Evolutionary conservation across 2,329 filamentous ascomycete genomes (phyloP).

Genomic region (Aspergillus unguis): DNA sequence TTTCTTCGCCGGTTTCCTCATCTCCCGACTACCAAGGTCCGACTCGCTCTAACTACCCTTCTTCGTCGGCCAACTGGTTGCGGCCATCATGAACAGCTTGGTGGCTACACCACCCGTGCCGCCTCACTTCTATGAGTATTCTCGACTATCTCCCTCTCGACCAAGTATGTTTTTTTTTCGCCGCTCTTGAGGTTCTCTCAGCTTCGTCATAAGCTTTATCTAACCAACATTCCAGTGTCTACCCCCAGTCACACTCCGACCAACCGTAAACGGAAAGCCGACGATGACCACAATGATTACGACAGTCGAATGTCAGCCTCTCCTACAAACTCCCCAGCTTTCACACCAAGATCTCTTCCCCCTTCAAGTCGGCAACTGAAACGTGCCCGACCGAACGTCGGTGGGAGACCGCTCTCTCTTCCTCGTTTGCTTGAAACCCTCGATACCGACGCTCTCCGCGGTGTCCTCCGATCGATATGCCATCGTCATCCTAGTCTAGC

Average conservation of each 20-base stretch:
- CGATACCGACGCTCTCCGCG: conserved; percentile 76
- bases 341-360: conserved; percentile 64
- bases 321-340: conserved; percentile 75
- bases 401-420: conserved; percentile 62
- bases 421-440: conserved; percentile 90
- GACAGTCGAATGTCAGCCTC: conserved; percentile 90
- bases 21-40: conserved; percentile 11
- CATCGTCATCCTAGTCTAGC: conserved; percentile 82
- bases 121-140: conserved; percentile 61
- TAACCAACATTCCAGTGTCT: conserved; percentile 32
- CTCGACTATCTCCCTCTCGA: conserved; percentile 58
- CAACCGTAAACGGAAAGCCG: conserved; percentile 81
- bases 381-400: conserved; percentile 65
- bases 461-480: conserved; percentile 85
- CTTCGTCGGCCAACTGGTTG: conserved; percentile 31
- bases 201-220: neutral
- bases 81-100: conserved; percentile 59
- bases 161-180: conserved; percentile 48
- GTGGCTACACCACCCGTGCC: conserved; percentile 57
- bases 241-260: conserved; percentile 40
- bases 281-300: conserved; percentile 60
- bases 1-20: conserved; percentile 7
- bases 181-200: conserved; percentile 5
- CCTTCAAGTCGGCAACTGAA: conserved; percentile 67
- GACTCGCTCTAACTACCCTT: conserved; percentile 20